Evolutionary conservation across 2,329 filamentous ascomycete species (phyloP).

Genomic region (Colletotrichum abscissum): DNA sequence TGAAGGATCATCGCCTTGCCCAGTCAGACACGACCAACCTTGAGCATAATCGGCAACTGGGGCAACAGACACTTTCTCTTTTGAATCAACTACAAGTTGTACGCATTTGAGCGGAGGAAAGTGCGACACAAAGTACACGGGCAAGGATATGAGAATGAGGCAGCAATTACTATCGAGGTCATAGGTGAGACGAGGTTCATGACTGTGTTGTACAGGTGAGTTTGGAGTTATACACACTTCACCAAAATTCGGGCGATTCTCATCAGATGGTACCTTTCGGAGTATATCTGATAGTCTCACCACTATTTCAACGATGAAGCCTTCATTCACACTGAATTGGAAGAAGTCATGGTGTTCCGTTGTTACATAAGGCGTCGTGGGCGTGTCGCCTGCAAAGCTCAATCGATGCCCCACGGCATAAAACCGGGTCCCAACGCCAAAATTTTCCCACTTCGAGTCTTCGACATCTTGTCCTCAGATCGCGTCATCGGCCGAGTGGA

Average conservation of each 20-base stretch:
- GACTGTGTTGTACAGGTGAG: neutral
- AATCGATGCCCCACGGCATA: neutral
- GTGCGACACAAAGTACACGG: neutral
- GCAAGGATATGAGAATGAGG: neutral
- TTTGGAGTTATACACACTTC: neutral
- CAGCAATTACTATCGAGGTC: too few species aligned
- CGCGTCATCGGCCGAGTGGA: conserved; percentile 34
- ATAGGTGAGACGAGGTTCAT: neutral
- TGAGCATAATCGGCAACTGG: neutral
- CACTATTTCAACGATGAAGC: too few species aligned
- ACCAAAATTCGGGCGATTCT: neutral
- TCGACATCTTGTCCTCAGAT: conserved; percentile 35
- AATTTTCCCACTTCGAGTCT: conserved; percentile 34
- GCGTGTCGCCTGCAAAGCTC: neutral
- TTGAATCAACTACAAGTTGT: neutral
- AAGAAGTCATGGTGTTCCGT: neutral
- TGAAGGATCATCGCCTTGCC: neutral
- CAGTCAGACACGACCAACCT: neutral
- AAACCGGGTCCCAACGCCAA: conserved; percentile 9
- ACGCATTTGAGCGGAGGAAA: neutral
- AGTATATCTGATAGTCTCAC: too few species aligned
- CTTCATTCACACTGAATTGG: neutral
- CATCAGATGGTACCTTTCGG: neutral
- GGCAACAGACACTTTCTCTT: neutral
- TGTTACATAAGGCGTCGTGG: neutral